Percentiles rank a stretch among this genome's conserved stretches.
phyloP scores from a whole-genome alignment of 495 filamentous ascomycete genomes.

The Penicillium manginii region DNA sequence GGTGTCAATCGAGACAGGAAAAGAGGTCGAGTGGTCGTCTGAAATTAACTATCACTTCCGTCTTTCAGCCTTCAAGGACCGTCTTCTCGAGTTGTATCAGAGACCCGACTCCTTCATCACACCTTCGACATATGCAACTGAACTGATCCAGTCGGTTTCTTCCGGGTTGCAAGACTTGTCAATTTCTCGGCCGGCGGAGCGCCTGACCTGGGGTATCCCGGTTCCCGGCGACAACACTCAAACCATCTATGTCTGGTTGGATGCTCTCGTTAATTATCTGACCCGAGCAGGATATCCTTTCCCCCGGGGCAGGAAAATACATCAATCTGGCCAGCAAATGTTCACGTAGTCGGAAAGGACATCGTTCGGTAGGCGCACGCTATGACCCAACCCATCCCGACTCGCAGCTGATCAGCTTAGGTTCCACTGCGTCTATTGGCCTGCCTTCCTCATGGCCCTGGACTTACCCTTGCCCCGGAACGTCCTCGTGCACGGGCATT shows the following conservation, averaged over 20 bases:
- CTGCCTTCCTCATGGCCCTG: constrained; percentile 89
- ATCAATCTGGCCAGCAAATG: constrained; percentile 85
- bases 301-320: constrained; percentile 65
- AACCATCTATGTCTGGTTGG: constrained; percentile 98
- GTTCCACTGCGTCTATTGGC: constrained; percentile 98
- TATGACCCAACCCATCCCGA: constrained; percentile 7
- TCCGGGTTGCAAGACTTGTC: constrained; percentile 82
- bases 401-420: constrained; percentile 33
- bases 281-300: constrained; percentile 84
- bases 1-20: constrained; percentile 85
- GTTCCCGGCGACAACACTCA: constrained; percentile 84
- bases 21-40: constrained; percentile 92
- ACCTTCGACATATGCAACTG: constrained; percentile 65
- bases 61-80: constrained; percentile 76
- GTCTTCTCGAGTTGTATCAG: constrained; percentile 76
- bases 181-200: constrained; percentile 77
- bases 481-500: constrained; percentile 89
- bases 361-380: constrained; percentile 66
- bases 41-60: constrained; percentile 96
- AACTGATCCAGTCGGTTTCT: constrained; percentile 69
- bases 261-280: constrained; percentile 92
- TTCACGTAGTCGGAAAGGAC: constrained; percentile 95
- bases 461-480: constrained; percentile 80
- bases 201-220: constrained; percentile 86
- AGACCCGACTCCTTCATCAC: constrained; percentile 71